Percentiles rank a stretch among this genome's conserved stretches.
Conservation (phyloP, 1,284 basidiomycete genomes). For the Irpex lacteus region DNA sequence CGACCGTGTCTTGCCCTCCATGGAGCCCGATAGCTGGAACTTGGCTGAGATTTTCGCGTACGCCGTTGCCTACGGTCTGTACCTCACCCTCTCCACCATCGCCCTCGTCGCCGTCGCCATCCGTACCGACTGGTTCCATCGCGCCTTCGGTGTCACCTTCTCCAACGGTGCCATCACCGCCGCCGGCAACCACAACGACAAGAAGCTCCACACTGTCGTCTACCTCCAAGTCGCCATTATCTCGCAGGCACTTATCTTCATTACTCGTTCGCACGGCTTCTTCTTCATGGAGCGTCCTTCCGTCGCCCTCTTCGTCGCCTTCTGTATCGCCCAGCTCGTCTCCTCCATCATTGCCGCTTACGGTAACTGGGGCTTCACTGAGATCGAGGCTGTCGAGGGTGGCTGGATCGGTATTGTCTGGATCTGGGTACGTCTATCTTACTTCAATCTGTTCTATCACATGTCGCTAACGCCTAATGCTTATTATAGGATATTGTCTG, state of each 20-base stretch:
- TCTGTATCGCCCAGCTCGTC: slow-evolving; percentile 90
- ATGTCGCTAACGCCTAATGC: background rate
- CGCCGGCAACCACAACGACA: slow-evolving; percentile 61
- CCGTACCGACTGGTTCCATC: slow-evolving; percentile 87
- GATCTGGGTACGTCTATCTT: slow-evolving; percentile 72
- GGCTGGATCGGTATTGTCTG: slow-evolving; percentile 98
- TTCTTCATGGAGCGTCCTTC: slow-evolving; percentile 99
- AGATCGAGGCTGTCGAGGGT: slow-evolving; percentile 75
- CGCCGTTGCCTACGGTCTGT: slow-evolving; percentile 93
- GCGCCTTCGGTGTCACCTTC: slow-evolving; percentile 78
- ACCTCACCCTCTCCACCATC: slow-evolving; percentile 87
- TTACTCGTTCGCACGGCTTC: slow-evolving; percentile 94
- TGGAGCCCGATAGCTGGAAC: slow-evolving; percentile 93
- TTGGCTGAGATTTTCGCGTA: slow-evolving; percentile 94
- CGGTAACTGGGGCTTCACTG: slow-evolving; percentile 90
- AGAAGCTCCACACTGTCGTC: slow-evolving; percentile 74
- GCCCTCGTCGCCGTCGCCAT: slow-evolving; percentile 83
- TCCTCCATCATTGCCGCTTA: slow-evolving; percentile 95
- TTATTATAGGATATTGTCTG: slow-evolving; percentile 78
- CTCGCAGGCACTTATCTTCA: slow-evolving; percentile 96
- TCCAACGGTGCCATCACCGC: slow-evolving; percentile 34
- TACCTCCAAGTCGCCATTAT: slow-evolving; percentile 97
- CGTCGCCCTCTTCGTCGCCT: slow-evolving; percentile 83
- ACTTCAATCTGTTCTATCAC: background rate
- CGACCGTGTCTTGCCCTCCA: slow-evolving; percentile 93